These are phyloP conservation scores for Colletotrichum navitas DNA, from an alignment of 2,329 filamentous ascomycete genomes.

Conservation along the genomic window DNA sequence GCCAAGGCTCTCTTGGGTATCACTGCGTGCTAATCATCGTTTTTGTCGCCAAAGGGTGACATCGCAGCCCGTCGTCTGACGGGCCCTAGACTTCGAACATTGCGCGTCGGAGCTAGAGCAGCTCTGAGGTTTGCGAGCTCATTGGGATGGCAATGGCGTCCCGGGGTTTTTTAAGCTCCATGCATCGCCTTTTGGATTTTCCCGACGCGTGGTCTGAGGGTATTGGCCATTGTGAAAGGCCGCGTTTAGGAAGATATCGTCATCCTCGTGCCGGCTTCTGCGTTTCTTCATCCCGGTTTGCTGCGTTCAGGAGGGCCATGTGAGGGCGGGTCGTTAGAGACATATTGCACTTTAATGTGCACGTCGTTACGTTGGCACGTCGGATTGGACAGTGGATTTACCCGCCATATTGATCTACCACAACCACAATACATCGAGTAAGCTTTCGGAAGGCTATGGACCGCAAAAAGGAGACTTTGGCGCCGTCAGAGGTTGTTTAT, in stretches of 20 bases:
- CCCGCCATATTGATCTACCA: constrained; percentile 13
- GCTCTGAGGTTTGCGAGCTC: not conserved
- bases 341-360: constrained; percentile 18
- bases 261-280: constrained; percentile 12
- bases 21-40: constrained; percentile 5
- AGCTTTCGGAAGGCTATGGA: constrained; percentile 10
- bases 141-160: constrained; percentile 10
- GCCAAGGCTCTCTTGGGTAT: not conserved
- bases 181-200: not conserved
- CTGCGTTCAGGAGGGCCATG: not conserved
- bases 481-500: not conserved
- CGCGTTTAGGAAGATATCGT: not conserved
- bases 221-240: not conserved
- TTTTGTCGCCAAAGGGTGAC: constrained; percentile 23
- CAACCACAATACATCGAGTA: not conserved
- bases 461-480: constrained; percentile 2
- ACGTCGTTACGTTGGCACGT: not conserved
- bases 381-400: constrained; percentile 21
- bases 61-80: constrained; percentile 17
- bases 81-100: constrained; percentile 1
- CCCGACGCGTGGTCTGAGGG: not conserved
- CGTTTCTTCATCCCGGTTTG: not conserved
- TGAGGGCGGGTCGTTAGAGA: constrained; percentile 24
- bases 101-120: constrained; percentile 2
- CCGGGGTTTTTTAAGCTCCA: constrained; percentile 1